phyloP scores from a whole-genome alignment of 805 yeast species.

The Zygosaccharomyces rouxii region DNA sequence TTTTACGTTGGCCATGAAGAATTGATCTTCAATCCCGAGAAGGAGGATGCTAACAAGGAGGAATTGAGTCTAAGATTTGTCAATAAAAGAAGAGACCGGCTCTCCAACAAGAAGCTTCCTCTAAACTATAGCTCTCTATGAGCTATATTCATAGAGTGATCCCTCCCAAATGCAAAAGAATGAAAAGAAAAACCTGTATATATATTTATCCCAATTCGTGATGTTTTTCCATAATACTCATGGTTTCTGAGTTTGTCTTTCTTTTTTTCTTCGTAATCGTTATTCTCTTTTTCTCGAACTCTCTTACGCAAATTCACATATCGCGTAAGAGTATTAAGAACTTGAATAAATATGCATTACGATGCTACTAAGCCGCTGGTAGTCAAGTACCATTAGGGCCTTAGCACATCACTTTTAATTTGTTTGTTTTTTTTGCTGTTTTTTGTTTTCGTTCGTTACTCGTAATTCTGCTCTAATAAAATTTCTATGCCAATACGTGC shows the following conservation, averaged over 20 bases:
- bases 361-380: not conserved
- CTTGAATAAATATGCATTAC: not conserved
- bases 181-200: not conserved
- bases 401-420: too few relatives aligned
- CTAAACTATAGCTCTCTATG: slow-evolving; percentile 13
- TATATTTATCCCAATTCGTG: not conserved
- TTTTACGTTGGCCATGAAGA: slow-evolving; percentile 74
- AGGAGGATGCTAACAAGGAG: slow-evolving; percentile 38
- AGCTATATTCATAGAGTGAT: not conserved
- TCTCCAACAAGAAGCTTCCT: slow-evolving; percentile 18
- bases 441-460: not conserved
- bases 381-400: not conserved
- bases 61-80: slow-evolving; percentile 49
- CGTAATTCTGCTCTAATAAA: not conserved
- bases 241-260: not conserved
- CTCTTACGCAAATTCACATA: not conserved
- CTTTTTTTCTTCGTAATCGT: not conserved
- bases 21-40: slow-evolving; percentile 55
- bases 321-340: not conserved
- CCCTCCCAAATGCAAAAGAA: not conserved
- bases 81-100: slow-evolving; percentile 44
- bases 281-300: not conserved
- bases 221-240: not conserved
- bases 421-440: not conserved
- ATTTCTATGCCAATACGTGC: not conserved